A percentile compares a stretch with the other conserved stretches of the same genome.
These are phyloP conservation scores for Entomortierella parvispora DNA, from an alignment of 192 early-diverging fungal genomes.

Conservation along the genomic window DNA sequence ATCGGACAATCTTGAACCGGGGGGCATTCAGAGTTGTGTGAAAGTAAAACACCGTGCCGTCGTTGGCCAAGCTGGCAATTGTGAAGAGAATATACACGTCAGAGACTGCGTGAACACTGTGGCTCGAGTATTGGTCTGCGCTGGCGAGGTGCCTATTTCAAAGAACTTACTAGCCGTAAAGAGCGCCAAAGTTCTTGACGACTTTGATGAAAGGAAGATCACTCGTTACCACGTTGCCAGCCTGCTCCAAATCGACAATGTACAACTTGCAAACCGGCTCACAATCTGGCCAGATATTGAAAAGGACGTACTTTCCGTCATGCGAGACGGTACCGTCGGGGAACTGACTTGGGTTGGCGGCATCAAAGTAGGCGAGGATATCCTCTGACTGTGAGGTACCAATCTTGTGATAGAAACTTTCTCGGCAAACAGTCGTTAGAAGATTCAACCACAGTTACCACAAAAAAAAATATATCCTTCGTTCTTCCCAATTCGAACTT, in stretches of 20 bases:
- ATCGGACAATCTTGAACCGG: slow-evolving; percentile 66
- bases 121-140: too few species aligned
- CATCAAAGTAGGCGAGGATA: slow-evolving; percentile 63
- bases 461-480: slow-evolving; percentile 1
- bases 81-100: not conserved
- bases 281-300: slow-evolving; percentile 56
- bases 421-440: too few species aligned
- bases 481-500: too few species aligned
- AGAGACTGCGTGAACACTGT: too few species aligned
- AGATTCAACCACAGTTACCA: not conserved
- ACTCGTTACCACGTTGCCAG: slow-evolving; percentile 12
- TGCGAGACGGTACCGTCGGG: slow-evolving; percentile 50
- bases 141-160: too few species aligned
- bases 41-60: slow-evolving; percentile 70
- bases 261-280: slow-evolving; percentile 60
- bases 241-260: slow-evolving; percentile 46
- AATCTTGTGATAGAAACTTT: slow-evolving; percentile 65
- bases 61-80: slow-evolving; percentile 61
- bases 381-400: slow-evolving; percentile 72
- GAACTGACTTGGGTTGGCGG: slow-evolving; percentile 55
- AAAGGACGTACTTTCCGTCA: slow-evolving; percentile 70
- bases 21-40: slow-evolving; percentile 70
- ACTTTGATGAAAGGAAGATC: slow-evolving; percentile 55
- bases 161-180: slow-evolving; percentile 50
- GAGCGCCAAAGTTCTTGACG: slow-evolving; percentile 63